phyloP scores from a whole-genome alignment of 441 rosid genomes.

The Flueggea neowawraea region DNA sequence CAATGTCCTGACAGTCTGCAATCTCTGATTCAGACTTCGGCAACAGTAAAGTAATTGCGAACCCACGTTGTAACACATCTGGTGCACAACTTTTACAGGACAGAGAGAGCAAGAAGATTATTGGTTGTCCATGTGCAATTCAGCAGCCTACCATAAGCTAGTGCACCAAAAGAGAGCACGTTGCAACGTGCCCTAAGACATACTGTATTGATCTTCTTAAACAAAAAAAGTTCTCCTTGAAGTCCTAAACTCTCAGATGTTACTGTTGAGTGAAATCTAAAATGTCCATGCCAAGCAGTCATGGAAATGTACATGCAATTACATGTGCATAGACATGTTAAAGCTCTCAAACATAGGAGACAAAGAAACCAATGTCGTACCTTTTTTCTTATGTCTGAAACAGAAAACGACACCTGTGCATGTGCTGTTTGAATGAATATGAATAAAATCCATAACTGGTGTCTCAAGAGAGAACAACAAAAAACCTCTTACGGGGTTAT shows the following conservation, averaged over 20 bases:
- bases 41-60: conserved; percentile 33
- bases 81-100: conserved; percentile 42
- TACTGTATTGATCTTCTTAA: conserved; percentile 22
- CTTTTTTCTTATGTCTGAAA: not conserved
- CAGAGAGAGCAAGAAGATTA: conserved; percentile 27
- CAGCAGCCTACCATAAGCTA: conserved; percentile 28
- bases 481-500: too few relatives aligned
- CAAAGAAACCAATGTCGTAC: not conserved
- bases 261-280: too few relatives aligned
- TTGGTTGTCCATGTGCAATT: conserved; percentile 39
- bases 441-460: too few relatives aligned
- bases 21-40: conserved; percentile 31
- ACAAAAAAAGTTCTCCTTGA: conserved; percentile 7
- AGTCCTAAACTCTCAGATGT: too few relatives aligned
- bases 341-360: conserved; percentile 3
- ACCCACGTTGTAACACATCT: conserved; percentile 24
- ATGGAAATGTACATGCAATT: not conserved
- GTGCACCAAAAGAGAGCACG: conserved; percentile 15
- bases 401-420: not conserved
- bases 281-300: not conserved
- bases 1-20: conserved; percentile 25
- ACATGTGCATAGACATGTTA: not conserved
- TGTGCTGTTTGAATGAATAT: too few relatives aligned
- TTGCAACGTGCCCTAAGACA: conserved; percentile 22
- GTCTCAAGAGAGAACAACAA: too few relatives aligned